Evolutionary conservation across 257 asterid genomes (phyloP), one percentile per base, ranked within the genome.

Genomic region (Datura wrightii): DNA sequence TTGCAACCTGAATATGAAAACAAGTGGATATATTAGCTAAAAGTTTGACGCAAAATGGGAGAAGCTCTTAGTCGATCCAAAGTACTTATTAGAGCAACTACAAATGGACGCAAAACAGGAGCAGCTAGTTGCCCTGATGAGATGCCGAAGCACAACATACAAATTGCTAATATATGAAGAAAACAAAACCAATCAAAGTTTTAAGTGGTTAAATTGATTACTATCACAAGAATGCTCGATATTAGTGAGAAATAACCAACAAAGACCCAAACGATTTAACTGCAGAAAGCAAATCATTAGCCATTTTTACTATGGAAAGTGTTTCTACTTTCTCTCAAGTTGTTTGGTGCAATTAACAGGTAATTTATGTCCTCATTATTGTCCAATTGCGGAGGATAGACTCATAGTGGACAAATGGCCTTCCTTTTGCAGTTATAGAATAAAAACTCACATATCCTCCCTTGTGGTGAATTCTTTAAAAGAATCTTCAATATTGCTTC

Each of bases 401-500:
- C 55, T 71, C 79, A 71, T 71, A 71, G 11, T 42, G 4, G 79
- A 44, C 39, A 71, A 71, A 71, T 6, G 16, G 8, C 18, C 55
- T 6, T 44, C 55, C 48, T 44, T 31, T 18, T 69, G 53, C 79
- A 69, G 52, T 18, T 34, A 41, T 41, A 18, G 24, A 37, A 67
- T 37, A 37, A 80, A 74, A 83, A 82, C 98, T 92, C 89, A 94
- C 98, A 72, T 84, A 94, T 93, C 97, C 60, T 94, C 98, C 87
- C 99, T 92, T 19, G 97, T 8, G 9, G 98, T 94, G 90, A 93
- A 96, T 59, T 96, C 98, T 82, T 93, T 96, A 91, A 96, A 93
- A 18, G 98, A 91, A 19, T 96, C 98, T 87, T 94, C 99, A 86
- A 96, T 93, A n/a, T 90, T 96, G 97, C 87, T 94, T 96, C 85